Evolutionary conservation across 2,329 filamentous ascomycete species (phyloP).

Genomic region (Sporothrix luriei): DNA sequence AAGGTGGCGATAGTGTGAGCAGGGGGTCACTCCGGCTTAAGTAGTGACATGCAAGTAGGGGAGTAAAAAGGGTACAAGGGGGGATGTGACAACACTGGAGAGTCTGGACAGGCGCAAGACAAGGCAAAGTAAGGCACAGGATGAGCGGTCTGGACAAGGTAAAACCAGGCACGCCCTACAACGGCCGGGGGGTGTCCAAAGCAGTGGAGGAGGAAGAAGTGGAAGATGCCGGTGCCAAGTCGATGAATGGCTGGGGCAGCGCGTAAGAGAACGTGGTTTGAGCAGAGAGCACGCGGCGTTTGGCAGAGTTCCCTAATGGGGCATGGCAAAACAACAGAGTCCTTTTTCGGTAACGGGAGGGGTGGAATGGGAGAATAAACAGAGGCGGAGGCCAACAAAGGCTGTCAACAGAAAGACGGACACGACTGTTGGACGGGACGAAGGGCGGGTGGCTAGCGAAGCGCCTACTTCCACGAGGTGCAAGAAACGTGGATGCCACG

Average conservation of each 20-base stretch:
- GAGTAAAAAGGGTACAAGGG: slow-evolving; percentile 24
- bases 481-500: background rate
- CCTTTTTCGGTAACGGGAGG: slow-evolving; percentile 9
- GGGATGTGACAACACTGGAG: slow-evolving; percentile 6
- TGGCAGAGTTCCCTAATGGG: slow-evolving; percentile 15
- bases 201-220: slow-evolving; percentile 18
- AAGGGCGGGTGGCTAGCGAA: background rate
- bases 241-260: background rate
- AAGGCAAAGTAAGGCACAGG: slow-evolving; percentile 1
- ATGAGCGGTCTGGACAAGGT: slow-evolving; percentile 21
- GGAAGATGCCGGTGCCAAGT: slow-evolving; percentile 16
- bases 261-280: slow-evolving; percentile 24
- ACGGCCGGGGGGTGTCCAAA: background rate
- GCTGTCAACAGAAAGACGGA: background rate
- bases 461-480: slow-evolving; percentile 5
- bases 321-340: slow-evolving; percentile 2
- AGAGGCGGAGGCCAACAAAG: slow-evolving; percentile 6
- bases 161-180: slow-evolving; percentile 13
- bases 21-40: slow-evolving; percentile 29
- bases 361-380: background rate
- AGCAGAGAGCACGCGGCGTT: slow-evolving; percentile 11
- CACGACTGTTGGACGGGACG: background rate
- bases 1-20: slow-evolving; percentile 24
- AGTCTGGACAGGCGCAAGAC: background rate
- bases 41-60: slow-evolving; percentile 25